A percentile compares a stretch with the other conserved stretches of the same genome.
Conservation (phyloP, 108 stramenopile species). For the Nitzschia sp. region DNA sequence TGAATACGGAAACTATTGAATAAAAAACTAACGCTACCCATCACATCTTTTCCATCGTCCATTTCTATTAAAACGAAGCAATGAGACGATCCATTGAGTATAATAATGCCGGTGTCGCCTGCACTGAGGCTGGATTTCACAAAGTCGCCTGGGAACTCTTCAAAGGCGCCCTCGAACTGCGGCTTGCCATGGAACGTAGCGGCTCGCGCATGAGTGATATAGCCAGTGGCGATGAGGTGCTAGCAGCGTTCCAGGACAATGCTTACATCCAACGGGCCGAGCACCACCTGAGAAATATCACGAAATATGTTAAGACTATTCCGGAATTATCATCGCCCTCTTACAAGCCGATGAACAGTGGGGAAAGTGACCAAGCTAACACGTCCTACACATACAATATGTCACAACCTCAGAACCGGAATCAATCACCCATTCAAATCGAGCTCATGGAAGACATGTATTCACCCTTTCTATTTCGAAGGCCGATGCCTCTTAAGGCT, state of each 20-base stretch:
- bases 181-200: conserved; percentile 9
- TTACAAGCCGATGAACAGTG: not conserved
- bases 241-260: not conserved
- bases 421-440: not conserved
- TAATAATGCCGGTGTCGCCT: conserved; percentile 36
- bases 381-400: not conserved
- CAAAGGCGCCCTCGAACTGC: conserved; percentile 26
- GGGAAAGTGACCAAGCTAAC: not conserved
- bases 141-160: conserved; percentile 25
- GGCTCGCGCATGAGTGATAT: not conserved
- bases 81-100: conserved; percentile 21
- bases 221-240: not conserved
- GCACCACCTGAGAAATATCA: not conserved
- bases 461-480: conserved; percentile 12
- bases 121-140: conserved; percentile 15
- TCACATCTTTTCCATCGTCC: not conserved
- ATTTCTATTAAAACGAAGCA: not conserved
- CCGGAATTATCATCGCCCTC: not conserved
- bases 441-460: conserved; percentile 4
- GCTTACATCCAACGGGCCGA: conserved; percentile 21
- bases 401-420: not conserved
- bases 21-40: not conserved
- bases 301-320: not conserved
- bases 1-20: not conserved
- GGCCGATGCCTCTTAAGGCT: not conserved